Conservation (phyloP, 805 yeast species). For the Alloascoidea africana region DNA sequence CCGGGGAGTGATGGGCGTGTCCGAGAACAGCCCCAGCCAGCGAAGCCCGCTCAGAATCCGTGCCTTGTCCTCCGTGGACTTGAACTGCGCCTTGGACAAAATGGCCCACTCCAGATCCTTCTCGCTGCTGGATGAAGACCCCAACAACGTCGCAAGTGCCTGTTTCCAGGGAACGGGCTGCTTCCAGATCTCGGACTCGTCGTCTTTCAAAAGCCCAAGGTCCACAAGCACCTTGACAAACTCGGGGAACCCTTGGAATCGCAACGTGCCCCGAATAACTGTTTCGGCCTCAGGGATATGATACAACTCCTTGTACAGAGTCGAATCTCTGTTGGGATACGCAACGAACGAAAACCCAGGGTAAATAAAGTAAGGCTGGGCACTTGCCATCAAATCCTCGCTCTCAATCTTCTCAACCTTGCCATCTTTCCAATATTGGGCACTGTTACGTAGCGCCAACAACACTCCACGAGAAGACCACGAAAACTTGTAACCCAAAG, state of each 20-base stretch:
- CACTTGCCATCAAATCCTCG: constrained; percentile 88
- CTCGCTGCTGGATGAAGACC: constrained; percentile 55
- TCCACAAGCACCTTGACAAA: constrained; percentile 92
- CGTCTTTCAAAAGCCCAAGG: constrained; percentile 81
- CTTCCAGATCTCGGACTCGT: constrained; percentile 29
- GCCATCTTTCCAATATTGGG: constrained; percentile 81
- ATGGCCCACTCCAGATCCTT: constrained; percentile 65
- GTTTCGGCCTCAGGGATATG: constrained; percentile 95
- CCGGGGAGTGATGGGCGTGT: constrained; percentile 63
- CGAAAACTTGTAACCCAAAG: constrained; percentile 96
- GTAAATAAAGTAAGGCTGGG: constrained; percentile 88
- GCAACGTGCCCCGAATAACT: constrained; percentile 89
- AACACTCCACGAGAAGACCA: constrained; percentile 99
- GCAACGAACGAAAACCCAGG: constrained; percentile 92
- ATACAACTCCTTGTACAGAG: constrained; percentile 83
- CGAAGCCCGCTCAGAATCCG: constrained; percentile 78
- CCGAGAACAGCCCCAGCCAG: constrained; percentile 90
- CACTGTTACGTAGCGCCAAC: constrained; percentile 88
- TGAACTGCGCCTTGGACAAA: constrained; percentile 64
- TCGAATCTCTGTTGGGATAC: constrained; percentile 97
- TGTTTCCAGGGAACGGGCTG: constrained; percentile 68
- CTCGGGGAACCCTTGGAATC: constrained; percentile 98
- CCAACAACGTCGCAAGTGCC: constrained; percentile 63
- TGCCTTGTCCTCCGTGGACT: constrained; percentile 66
- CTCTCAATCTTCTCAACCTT: constrained; percentile 64